These are phyloP conservation scores for Cucurbitaria berberidis DNA, from an alignment of 2,329 filamentous ascomycete genomes.

Conservation along the genomic window DNA sequence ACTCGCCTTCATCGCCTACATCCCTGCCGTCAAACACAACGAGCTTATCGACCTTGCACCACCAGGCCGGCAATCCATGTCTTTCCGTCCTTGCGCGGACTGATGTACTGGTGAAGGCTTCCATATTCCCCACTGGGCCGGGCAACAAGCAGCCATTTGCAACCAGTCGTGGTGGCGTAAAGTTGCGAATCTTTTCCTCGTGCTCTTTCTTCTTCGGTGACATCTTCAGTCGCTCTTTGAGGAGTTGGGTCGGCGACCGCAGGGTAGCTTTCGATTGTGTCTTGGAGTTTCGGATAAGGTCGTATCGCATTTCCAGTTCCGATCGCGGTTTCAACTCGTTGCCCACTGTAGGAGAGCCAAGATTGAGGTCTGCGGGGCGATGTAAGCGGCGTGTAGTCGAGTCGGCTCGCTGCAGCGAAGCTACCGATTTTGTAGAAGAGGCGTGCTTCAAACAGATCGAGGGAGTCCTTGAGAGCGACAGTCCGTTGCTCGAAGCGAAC, in stretches of 20 bases:
- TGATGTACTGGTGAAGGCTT: conserved; percentile 33
- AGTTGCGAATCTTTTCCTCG: conserved; percentile 30
- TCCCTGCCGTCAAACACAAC: conserved; percentile 42
- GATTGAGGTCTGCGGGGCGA: conserved; percentile 40
- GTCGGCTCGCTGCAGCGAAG: conserved; percentile 19
- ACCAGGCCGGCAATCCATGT: conserved; percentile 36
- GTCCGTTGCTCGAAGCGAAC: conserved; percentile 15
- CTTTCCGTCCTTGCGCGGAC: conserved; percentile 37
- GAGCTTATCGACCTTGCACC: conserved; percentile 45
- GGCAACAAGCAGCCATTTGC: conserved; percentile 40
- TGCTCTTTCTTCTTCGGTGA: conserved; percentile 21
- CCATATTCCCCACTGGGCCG: conserved; percentile 26
- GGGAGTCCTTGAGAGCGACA: conserved; percentile 10
- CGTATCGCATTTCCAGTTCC: conserved; percentile 41
- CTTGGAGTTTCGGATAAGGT: conserved; percentile 41
- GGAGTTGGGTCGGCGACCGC: conserved; percentile 40
- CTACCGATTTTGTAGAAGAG: conserved; percentile 3
- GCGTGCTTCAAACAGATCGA: conserved; percentile 18
- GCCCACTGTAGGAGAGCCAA: conserved; percentile 17
- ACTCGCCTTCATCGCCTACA: conserved; percentile 10
- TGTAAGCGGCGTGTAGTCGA: conserved; percentile 27
- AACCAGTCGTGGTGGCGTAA: conserved; percentile 34
- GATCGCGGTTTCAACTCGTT: conserved; percentile 30
- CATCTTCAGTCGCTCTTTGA: conserved; percentile 38
- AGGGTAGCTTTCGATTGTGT: conserved; percentile 37